phyloP scores from a whole-genome alignment of 225 moss, liverwort and hornwort species.

The Rhytidiadelphus loreus region DNA sequence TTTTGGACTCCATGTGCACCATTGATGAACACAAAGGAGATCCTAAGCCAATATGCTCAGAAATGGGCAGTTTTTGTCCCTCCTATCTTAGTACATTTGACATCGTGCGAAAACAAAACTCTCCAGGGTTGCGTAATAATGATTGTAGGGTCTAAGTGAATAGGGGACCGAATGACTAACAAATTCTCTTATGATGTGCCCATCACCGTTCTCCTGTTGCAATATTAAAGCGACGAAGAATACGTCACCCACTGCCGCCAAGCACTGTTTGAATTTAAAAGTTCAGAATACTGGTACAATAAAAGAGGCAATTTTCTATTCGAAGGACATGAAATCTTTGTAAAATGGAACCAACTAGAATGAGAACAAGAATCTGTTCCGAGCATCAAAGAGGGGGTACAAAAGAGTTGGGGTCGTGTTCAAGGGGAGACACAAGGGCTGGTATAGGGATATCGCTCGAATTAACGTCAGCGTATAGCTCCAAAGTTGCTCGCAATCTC shows the following conservation, averaged over 20 bases:
- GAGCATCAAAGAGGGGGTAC: conserved; percentile 33
- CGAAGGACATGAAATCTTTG: background rate
- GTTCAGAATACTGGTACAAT: background rate
- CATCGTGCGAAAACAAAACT: background rate
- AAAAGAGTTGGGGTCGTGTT: conserved; percentile 19
- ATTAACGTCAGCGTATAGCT: conserved; percentile 2
- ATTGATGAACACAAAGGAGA: no score
- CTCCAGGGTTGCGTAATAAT: background rate
- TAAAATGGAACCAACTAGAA: background rate
- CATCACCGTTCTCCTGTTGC: background rate
- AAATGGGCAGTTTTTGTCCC: no score
- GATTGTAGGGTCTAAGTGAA: background rate
- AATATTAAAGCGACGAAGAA: background rate
- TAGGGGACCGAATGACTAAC: no score
- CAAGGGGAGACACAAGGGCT: conserved; percentile 7
- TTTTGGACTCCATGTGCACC: no score
- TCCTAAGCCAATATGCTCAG: no score
- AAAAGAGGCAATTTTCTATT: background rate
- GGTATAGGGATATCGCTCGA: background rate
- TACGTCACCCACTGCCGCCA: background rate
- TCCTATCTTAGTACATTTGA: background rate
- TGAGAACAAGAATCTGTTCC: background rate
- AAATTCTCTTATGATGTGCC: background rate
- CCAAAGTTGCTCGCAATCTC: conserved; percentile 48
- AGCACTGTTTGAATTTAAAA: background rate